Percentiles rank a stretch among this genome's conserved stretches.
phyloP scores from a whole-genome alignment of 148 eudicot genomes.

The Vaccinium macrocarpon region DNA sequence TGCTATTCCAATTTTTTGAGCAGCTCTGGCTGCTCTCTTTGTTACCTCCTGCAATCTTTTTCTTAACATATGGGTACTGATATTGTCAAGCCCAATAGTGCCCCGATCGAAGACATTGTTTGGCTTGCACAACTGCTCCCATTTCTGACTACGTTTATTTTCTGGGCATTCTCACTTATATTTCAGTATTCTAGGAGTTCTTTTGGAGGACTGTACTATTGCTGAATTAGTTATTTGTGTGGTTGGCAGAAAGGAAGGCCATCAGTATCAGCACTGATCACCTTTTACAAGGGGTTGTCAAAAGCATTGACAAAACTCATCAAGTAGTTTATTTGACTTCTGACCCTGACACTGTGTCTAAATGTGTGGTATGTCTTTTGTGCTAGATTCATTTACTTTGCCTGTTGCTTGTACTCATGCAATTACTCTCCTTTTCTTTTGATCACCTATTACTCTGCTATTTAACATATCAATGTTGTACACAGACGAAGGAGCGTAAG shows the following conservation, averaged over 20 bases:
- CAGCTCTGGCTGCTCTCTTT: not conserved
- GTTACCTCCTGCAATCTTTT: not conserved
- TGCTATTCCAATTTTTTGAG: not conserved
- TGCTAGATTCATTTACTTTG: not conserved
- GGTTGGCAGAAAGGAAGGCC: constrained; percentile 42
- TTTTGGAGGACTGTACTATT: not conserved
- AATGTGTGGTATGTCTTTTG: constrained; percentile 65
- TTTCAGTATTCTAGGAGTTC: not conserved
- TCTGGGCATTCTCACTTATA: not conserved
- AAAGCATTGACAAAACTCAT: constrained; percentile 72
- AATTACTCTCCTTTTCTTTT: constrained; percentile 8
- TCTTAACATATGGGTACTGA: not conserved
- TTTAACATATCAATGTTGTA: constrained; percentile 15
- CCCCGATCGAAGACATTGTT: not conserved
- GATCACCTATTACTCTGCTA: constrained; percentile 3
- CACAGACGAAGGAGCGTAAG: constrained; percentile 83
- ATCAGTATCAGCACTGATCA: constrained; percentile 41
- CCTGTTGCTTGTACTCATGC: not conserved
- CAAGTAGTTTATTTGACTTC: constrained; percentile 75
- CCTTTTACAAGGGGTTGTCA: constrained; percentile 83
- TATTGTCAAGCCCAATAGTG: not conserved
- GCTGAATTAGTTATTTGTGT: constrained; percentile 2
- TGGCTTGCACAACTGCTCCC: not conserved
- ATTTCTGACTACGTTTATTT: not conserved
- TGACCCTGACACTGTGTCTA: constrained; percentile 59